Conservation (phyloP, 2,329 filamentous ascomycete genomes). For the Esteya vermicola region DNA sequence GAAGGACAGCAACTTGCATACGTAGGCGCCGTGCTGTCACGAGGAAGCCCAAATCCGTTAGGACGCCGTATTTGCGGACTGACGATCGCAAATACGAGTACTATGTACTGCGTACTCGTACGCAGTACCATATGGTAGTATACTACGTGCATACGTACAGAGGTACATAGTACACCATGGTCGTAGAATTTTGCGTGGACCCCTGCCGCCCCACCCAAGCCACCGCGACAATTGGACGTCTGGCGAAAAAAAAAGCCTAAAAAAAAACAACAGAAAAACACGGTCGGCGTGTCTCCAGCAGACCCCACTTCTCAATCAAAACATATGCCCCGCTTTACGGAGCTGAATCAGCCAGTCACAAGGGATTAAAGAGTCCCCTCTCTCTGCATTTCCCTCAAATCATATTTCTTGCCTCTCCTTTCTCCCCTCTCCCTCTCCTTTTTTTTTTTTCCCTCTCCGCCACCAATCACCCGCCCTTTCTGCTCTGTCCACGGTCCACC, state of each 20-base stretch:
- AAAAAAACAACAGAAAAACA: neutral
- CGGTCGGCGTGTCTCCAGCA: conserved; percentile 1
- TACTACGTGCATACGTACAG: no score
- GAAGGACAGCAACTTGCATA: no score
- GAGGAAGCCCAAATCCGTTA: no score
- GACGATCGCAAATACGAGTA: no score
- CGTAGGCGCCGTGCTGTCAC: no score
- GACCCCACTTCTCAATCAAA: neutral
- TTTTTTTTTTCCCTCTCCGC: conserved; percentile 13
- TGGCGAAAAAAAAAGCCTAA: neutral
- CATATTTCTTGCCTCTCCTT: conserved; percentile 27
- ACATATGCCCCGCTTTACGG: neutral
- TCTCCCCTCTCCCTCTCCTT: conserved; percentile 9
- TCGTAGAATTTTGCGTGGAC: no score
- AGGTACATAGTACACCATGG: no score
- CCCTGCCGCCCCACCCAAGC: neutral
- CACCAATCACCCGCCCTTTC: conserved; percentile 16
- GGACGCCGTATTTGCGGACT: no score
- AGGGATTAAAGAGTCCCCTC: conserved; percentile 17
- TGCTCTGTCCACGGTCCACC: conserved; percentile 29
- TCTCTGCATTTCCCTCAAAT: conserved; percentile 32
- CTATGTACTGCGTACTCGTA: no score
- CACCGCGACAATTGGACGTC: conserved; percentile 1
- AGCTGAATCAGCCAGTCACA: conserved; percentile 34
- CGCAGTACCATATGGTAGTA: no score